Evolutionary conservation across 1,284 basidiomycete species (phyloP), one percentile per base, ranked within the genome.

Genomic region (Papiliotrema laurentii): DNA sequence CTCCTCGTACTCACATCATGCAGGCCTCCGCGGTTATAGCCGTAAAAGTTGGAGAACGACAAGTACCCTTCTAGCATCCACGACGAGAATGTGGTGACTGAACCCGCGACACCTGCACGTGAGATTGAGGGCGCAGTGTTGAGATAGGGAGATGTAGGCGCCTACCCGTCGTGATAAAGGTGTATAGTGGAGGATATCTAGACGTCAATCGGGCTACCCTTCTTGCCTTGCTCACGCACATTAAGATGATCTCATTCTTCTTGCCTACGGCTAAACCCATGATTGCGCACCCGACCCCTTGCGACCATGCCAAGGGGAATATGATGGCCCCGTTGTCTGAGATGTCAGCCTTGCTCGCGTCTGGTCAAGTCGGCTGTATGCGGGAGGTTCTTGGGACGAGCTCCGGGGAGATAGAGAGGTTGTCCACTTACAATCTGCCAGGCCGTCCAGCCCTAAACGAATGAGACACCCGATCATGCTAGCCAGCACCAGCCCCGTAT

Each of bases 11-110:
- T 50, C 58, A 92, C 94, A 68, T 89, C 83, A 60, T 83, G 79
- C 35, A 97, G 78, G 46, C 89, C 86, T 47, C 79, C 76, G 41
- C 88, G 80, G 51, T 79, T 64, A 46, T 77, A 81, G 13, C 78
- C 72, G 14, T 76, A 72, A 16, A 79, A 75, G 68, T 97, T 88
- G 0, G 87, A 79, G 81, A 92, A 98, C 0, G 91, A 86, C 43
- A 81, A 74, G 66, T 94, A 98, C 1, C 91, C 76, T 55, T 91
- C 87, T 7, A 90, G 67, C 72, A 97, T 90, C 94, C 96, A 98
- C 16, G 84, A 81, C 4, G 92, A 96, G 75, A 97, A 98, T 0
- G 93, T 97, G 4, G 96, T 99, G 58, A 97, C 75, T 4, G 89
- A 94, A 1, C 94, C 96, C 64, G 94, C 97, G 68, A 96, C 89